Evolutionary conservation across 208 protist species (phyloP).

Genomic region (Phytomonas sp.): DNA sequence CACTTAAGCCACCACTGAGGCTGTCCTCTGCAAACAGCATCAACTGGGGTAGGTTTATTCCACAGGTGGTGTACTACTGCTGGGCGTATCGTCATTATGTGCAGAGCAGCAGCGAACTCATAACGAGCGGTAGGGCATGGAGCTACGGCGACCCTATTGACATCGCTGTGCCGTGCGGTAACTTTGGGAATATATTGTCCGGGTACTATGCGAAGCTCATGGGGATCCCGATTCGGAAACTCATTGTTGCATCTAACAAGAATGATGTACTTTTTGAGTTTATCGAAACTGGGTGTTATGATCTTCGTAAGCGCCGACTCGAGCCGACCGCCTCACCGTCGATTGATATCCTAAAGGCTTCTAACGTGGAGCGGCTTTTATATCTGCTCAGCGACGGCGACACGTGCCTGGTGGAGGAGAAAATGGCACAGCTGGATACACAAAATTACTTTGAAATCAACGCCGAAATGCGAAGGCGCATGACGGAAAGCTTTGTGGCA

Average conservation of each 20-base stretch:
- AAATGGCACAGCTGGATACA: conserved; percentile 67
- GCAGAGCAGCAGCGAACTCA: conserved; percentile 19
- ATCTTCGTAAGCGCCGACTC: conserved; percentile 47
- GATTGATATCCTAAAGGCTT: conserved; percentile 91
- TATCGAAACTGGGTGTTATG: conserved; percentile 81
- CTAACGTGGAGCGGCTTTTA: conserved; percentile 95
- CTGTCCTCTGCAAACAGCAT: conserved; percentile 96
- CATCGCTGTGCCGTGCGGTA: conserved; percentile 93
- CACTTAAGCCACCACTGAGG: conserved; percentile 20
- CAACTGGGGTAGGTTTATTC: conserved; percentile 96
- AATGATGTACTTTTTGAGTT: conserved; percentile 95
- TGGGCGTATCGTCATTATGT: conserved; percentile 89
- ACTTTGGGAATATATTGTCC: conserved; percentile 95
- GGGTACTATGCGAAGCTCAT: conserved; percentile 90
- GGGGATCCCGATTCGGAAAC: conserved; percentile 77
- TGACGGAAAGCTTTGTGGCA: conserved; percentile 58
- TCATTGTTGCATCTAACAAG: conserved; percentile 93
- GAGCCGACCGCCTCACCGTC: conserved; percentile 61
- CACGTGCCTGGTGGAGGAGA: conserved; percentile 31
- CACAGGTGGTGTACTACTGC: conserved; percentile 96
- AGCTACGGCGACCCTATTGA: conserved; percentile 58
- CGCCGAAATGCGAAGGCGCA: conserved; percentile 26
- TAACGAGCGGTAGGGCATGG: conserved; percentile 18
- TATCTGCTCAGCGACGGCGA: conserved; percentile 83
- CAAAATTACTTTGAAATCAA: conserved; percentile 46